A percentile compares a stretch with the other conserved stretches of the same genome.
These are phyloP conservation scores for Candida chilensis DNA, from an alignment of 805 yeast species.

Conservation along the genomic window DNA sequence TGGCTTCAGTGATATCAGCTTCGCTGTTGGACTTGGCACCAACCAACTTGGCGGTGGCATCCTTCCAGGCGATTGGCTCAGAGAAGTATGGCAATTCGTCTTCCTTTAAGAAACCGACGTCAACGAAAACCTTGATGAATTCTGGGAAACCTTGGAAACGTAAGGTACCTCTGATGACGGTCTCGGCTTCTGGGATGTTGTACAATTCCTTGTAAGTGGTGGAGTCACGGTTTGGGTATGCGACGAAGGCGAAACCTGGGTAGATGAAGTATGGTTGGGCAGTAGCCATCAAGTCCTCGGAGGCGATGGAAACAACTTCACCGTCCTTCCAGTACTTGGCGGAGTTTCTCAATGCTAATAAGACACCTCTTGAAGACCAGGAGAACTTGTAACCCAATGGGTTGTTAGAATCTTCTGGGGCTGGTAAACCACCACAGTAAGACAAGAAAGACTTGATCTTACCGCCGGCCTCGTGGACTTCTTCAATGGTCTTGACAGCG, in stretches of 20 bases:
- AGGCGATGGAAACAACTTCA: constrained; percentile 64
- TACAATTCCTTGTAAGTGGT: constrained; percentile 89
- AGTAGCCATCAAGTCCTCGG: constrained; percentile 90
- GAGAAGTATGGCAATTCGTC: constrained; percentile 52
- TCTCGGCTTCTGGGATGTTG: constrained; percentile 94
- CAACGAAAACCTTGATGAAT: constrained; percentile 91
- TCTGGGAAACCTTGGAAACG: constrained; percentile 99
- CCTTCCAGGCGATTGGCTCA: constrained; percentile 71
- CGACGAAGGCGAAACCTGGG: constrained; percentile 92
- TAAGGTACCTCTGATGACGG: constrained; percentile 93
- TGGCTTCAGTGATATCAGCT: constrained; percentile 66
- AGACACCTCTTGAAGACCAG: constrained; percentile 98
- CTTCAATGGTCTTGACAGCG: constrained; percentile 97
- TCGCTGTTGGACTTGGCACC: constrained; percentile 66
- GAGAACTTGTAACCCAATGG: constrained; percentile 98
- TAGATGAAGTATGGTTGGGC: constrained; percentile 93
- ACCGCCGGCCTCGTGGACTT: constrained; percentile 87
- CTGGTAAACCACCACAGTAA: constrained; percentile 98
- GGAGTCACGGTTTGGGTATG: constrained; percentile 98
- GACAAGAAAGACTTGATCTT: constrained; percentile 90
- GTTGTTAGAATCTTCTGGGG: constrained; percentile 96
- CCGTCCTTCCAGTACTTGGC: constrained; percentile 90
- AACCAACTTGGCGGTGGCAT: constrained; percentile 68
- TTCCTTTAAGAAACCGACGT: constrained; percentile 86
- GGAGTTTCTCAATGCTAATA: constrained; percentile 88